These are phyloP conservation scores for Fusarium setosum DNA, from an alignment of 2,329 filamentous ascomycete genomes.

Conservation along the genomic window DNA sequence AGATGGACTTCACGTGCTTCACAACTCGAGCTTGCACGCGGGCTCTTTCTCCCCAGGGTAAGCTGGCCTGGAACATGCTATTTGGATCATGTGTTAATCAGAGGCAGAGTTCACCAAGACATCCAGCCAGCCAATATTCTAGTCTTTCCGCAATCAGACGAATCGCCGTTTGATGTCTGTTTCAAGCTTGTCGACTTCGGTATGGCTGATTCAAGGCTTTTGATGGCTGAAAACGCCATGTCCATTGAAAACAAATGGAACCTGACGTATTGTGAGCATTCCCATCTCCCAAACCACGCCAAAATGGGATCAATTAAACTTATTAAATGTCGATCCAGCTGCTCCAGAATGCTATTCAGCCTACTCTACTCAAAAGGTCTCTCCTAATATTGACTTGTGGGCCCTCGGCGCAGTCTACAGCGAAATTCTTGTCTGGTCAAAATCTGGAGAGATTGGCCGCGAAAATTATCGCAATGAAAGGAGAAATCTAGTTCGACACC, in stretches of 20 bases:
- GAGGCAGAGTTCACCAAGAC: conserved; percentile 8
- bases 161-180: background rate
- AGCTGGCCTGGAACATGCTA: too few relatives aligned
- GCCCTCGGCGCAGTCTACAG: conserved; percentile 21
- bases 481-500: too few relatives aligned
- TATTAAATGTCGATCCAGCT: background rate
- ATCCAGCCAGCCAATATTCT: conserved; percentile 28
- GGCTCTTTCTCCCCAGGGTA: background rate
- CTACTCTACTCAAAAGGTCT: background rate
- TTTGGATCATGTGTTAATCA: background rate
- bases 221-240: background rate
- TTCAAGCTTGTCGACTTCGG: conserved; percentile 26
- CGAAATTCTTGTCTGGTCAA: conserved; percentile 21
- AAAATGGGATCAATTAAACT: too few relatives aligned
- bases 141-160: background rate
- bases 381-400: conserved; percentile 9
- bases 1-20: background rate
- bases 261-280: conserved; percentile 20
- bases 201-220: background rate
- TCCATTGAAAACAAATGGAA: background rate
- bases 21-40: background rate
- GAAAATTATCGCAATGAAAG: background rate
- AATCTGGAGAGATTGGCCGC: background rate
- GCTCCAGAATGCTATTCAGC: conserved; percentile 7
- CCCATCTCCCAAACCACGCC: background rate